A percentile compares a stretch with the other conserved stretches of the same genome.
Conservation (phyloP, 2,329 filamentous ascomycete genomes). For the Ophiostoma novo-ulmi region DNA sequence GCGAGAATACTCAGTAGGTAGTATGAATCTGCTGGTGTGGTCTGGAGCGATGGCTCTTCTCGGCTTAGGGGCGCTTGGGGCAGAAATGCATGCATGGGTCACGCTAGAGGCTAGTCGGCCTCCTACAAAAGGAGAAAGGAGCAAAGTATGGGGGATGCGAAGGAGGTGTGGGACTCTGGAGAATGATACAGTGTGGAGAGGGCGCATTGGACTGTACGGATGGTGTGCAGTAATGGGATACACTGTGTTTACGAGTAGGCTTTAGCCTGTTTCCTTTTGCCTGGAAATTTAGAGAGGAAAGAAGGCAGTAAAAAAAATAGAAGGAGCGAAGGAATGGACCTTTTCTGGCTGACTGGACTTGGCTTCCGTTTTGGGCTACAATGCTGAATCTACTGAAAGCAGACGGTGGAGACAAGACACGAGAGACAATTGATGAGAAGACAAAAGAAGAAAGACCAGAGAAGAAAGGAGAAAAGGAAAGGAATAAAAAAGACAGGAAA, state of each 20-base stretch:
- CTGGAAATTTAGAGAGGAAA: neutral
- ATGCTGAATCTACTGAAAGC: neutral
- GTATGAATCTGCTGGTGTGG: neutral
- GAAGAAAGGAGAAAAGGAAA: neutral
- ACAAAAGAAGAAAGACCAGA: neutral
- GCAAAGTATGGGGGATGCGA: conserved; percentile 19
- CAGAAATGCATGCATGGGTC: neutral
- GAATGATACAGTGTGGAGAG: conserved; percentile 14
- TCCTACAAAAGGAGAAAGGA: neutral
- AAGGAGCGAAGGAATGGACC: neutral
- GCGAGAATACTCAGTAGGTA: neutral
- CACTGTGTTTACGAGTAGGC: too few relatives aligned
- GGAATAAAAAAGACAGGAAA: neutral
- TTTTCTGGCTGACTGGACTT: neutral
- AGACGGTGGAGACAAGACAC: neutral
- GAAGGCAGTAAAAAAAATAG: neutral
- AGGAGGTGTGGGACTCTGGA: conserved; percentile 24
- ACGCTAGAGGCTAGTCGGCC: conserved; percentile 4
- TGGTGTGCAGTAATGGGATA: neutral
- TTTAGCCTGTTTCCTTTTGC: neutral
- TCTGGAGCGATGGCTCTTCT: conserved; percentile 18
- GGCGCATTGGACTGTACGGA: neutral
- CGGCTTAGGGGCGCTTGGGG: conserved; percentile 22
- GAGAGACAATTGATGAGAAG: neutral
- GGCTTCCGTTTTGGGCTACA: neutral